Conservation (phyloP, 2,329 filamentous ascomycete species). For the Hypomyces perniciosus region DNA sequence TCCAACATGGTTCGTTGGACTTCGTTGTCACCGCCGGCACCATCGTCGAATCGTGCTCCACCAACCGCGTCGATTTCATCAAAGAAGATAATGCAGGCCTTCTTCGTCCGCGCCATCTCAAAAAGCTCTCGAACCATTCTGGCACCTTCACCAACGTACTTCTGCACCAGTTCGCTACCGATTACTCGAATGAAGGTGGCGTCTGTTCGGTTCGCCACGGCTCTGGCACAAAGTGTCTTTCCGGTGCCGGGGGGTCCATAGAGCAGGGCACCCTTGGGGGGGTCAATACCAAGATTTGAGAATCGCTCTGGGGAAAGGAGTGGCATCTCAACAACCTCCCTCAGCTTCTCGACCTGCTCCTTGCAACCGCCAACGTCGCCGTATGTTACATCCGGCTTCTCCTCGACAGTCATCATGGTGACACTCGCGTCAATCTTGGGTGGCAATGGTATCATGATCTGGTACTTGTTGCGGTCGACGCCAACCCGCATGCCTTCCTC, state of each 20-base stretch:
- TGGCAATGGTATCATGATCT: constrained; percentile 91
- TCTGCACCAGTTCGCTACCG: constrained; percentile 94
- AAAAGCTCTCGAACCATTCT: constrained; percentile 98
- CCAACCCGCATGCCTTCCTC: constrained; percentile 99
- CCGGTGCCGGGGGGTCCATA: constrained; percentile 98
- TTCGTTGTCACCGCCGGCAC: constrained; percentile 94
- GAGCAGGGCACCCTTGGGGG: constrained; percentile 91
- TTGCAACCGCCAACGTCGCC: constrained; percentile 98
- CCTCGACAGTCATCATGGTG: constrained; percentile 99
- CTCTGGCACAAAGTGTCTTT: constrained; percentile 95
- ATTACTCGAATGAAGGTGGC: constrained; percentile 99
- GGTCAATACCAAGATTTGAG: constrained; percentile 97
- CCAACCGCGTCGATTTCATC: constrained; percentile 97
- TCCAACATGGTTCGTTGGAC: constrained; percentile 98
- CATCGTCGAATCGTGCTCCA: constrained; percentile 93
- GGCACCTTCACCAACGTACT: constrained; percentile 97
- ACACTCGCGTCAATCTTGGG: constrained; percentile 99
- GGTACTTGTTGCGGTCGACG: constrained; percentile 98
- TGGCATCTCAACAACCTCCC: constrained; percentile 98
- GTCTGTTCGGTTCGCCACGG: constrained; percentile 95
- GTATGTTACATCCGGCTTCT: constrained; percentile 98
- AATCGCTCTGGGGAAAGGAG: constrained; percentile 94
- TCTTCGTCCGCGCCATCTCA: constrained; percentile 99
- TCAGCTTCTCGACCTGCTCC: constrained; percentile 97
- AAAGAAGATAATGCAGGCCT: constrained; percentile 96